A percentile compares a stretch with the other conserved stretches of the same genome.
Evolutionary conservation across 306 rosid species (phyloP).

Genomic region (Prunus davidiana): DNA sequence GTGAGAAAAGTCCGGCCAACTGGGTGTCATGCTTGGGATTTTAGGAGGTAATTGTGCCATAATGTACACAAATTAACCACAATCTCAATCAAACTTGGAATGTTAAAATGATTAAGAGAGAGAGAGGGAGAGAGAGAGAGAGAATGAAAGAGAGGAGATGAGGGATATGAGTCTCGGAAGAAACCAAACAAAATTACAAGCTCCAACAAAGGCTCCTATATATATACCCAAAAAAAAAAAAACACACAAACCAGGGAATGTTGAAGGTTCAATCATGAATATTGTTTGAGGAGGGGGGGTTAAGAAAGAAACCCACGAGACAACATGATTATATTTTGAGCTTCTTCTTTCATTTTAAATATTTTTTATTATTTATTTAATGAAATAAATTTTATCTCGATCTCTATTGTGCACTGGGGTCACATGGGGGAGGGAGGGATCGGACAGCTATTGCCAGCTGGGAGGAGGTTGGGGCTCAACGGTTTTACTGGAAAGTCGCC

Average conservation of each 20-base stretch:
- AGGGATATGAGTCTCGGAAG: too few species aligned
- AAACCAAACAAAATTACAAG: neutral
- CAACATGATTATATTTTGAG: neutral
- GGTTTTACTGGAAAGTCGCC: conserved; percentile 88
- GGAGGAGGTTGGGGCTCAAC: conserved; percentile 66
- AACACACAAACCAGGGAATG: neutral
- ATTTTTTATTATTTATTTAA: neutral
- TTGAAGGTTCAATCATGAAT: neutral
- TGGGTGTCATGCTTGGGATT: conserved; percentile 66
- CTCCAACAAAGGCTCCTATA: neutral
- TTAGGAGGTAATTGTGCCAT: conserved; percentile 98
- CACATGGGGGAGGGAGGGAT: conserved; percentile 19
- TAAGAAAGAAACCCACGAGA: neutral
- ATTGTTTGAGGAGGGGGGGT: neutral
- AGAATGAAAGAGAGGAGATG: neutral
- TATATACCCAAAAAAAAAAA: neutral
- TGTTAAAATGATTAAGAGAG: neutral
- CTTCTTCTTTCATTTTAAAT: neutral
- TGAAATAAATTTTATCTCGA: neutral
- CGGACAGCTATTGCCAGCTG: conserved; percentile 94
- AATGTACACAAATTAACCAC: neutral
- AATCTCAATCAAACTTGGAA: neutral
- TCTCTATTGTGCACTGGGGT: conserved; percentile 17
- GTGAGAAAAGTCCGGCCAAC: conserved; percentile 65
- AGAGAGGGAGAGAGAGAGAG: neutral